Conservation (phyloP, 2,329 filamentous ascomycete genomes). For the Neonectria ditissima region DNA sequence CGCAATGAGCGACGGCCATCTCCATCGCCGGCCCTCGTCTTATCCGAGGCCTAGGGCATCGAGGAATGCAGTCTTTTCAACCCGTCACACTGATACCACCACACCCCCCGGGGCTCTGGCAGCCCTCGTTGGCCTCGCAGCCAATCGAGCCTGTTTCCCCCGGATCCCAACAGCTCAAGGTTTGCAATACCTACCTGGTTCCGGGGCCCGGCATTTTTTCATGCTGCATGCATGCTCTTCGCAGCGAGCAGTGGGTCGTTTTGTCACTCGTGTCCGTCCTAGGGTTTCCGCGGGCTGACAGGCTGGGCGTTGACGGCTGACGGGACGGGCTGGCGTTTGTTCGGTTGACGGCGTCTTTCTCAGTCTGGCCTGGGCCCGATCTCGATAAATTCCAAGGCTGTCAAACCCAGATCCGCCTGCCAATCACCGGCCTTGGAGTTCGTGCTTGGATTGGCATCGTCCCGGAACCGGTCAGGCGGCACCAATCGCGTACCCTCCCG, state of each 20-base stretch:
- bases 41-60: conserved; percentile 30
- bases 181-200: conserved; percentile 33
- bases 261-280: conserved; percentile 7
- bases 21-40: conserved; percentile 14
- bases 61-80: conserved; percentile 30
- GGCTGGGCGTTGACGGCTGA: no score
- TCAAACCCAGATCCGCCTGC: conserved; percentile 35
- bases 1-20: conserved; percentile 16
- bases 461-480: conserved; percentile 45
- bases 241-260: neutral
- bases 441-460: conserved; percentile 31
- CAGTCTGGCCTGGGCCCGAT: conserved; percentile 26
- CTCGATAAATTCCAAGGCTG: conserved; percentile 32
- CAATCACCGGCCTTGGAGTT: conserved; percentile 41
- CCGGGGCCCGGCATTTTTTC: conserved; percentile 32
- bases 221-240: neutral
- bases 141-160: conserved; percentile 28
- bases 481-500: conserved; percentile 47
- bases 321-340: neutral
- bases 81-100: conserved; percentile 37
- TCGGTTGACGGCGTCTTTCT: conserved; percentile 14
- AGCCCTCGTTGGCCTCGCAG: conserved; percentile 21
- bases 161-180: conserved; percentile 36
- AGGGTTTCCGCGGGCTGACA: conserved; percentile 3
- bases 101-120: conserved; percentile 27